Percentiles rank a stretch among this genome's conserved stretches.
phyloP scores from a whole-genome alignment of 2,329 filamentous ascomycete genomes.

The Colletotrichum costaricense region DNA sequence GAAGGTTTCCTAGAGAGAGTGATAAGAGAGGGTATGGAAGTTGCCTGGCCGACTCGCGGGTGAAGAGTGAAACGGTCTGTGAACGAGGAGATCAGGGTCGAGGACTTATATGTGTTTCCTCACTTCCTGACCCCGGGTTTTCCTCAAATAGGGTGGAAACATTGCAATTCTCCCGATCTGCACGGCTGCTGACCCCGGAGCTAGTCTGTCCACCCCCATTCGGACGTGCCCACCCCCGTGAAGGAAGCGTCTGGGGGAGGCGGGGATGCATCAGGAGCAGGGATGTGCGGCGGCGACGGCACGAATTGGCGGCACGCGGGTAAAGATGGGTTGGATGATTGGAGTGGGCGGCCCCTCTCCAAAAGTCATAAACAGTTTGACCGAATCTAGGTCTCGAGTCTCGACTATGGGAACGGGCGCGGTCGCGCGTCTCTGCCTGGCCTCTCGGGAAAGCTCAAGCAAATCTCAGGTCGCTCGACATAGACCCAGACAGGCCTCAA shows the following conservation, averaged over 20 bases:
- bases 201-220: slow-evolving; percentile 27
- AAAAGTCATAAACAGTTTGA: not conserved
- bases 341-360: slow-evolving; percentile 11
- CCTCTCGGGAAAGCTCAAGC: slow-evolving; percentile 15
- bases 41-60: slow-evolving; percentile 32
- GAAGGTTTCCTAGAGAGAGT: not conserved
- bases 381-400: slow-evolving; percentile 10
- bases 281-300: slow-evolving; percentile 30
- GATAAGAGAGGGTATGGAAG: slow-evolving; percentile 22
- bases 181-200: slow-evolving; percentile 26
- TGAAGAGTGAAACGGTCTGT: not conserved
- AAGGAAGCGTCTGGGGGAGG: slow-evolving; percentile 20
- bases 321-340: slow-evolving; percentile 38
- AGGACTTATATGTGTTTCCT: slow-evolving; percentile 28
- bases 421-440: slow-evolving; percentile 8
- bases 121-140: not conserved
- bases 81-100: not conserved
- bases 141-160: not conserved
- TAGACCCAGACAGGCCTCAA: slow-evolving; percentile 6
- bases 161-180: slow-evolving; percentile 15
- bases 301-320: slow-evolving; percentile 37
- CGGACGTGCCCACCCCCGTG: slow-evolving; percentile 22
- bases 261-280: slow-evolving; percentile 34
- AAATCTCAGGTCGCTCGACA: slow-evolving; percentile 7
- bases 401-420: slow-evolving; percentile 5